Conservation (phyloP, 2,329 filamentous ascomycete genomes). For the Penicillium sp. region DNA sequence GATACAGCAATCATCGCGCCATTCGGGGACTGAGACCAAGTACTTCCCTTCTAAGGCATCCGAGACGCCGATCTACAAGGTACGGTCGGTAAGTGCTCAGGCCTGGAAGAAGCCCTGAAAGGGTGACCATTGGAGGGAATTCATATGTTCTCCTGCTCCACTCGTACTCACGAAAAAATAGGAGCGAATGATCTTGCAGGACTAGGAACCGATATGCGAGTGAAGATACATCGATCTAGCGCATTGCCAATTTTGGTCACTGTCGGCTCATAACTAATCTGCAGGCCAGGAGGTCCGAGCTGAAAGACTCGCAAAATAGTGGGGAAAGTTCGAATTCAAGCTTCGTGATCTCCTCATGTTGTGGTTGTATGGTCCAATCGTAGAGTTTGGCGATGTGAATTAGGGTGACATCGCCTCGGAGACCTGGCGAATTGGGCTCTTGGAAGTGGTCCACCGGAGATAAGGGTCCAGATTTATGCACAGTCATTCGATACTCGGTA, state of each 20-base stretch:
- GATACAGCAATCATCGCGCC: not conserved
- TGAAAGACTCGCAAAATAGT: not conserved
- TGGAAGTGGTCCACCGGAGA: not conserved
- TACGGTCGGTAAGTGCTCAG: not conserved
- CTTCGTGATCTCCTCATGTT: not conserved
- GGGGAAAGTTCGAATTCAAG: not conserved
- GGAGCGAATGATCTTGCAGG: not conserved
- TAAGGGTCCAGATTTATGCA: constrained; percentile 1
- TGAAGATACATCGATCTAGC: not conserved
- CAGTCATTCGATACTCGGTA: not conserved
- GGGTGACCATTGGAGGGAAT: not conserved
- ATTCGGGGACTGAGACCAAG: not conserved
- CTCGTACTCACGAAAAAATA: not conserved
- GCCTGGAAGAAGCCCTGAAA: not conserved
- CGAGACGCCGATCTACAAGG: not conserved
- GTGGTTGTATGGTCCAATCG: constrained; percentile 1
- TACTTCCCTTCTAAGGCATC: not conserved
- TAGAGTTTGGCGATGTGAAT: not conserved
- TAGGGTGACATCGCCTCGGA: constrained; percentile 1
- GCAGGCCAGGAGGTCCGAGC: not conserved
- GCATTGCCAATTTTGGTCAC: not conserved
- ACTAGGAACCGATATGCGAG: not conserved
- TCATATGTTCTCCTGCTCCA: not conserved
- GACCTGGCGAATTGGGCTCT: constrained; percentile 1
- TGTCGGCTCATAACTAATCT: constrained; percentile 1